A percentile compares a stretch with the other conserved stretches of the same genome.
phyloP scores from a whole-genome alignment of 192 early-diverging fungal genomes.

The Pilaira anomala region DNA sequence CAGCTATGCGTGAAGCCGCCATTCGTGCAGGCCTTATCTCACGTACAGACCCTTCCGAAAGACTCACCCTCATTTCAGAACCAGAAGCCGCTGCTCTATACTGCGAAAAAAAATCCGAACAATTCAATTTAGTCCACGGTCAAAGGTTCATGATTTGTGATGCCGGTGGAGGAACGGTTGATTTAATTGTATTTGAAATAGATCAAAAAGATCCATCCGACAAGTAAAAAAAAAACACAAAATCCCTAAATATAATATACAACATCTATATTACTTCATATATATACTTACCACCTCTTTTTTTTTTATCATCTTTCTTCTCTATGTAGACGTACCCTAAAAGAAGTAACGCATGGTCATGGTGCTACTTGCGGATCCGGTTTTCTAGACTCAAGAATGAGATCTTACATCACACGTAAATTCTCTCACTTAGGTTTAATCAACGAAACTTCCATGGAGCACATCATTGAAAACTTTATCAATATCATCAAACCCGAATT shows the following conservation, averaged over 20 bases:
- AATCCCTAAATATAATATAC: neutral
- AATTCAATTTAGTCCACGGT: constrained; percentile 40
- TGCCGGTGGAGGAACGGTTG: constrained; percentile 54
- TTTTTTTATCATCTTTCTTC: neutral
- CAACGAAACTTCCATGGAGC: constrained; percentile 17
- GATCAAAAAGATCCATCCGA: constrained; percentile 25
- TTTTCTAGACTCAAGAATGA: constrained; percentile 48
- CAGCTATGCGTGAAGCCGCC: constrained; percentile 46
- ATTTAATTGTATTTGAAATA: constrained; percentile 44
- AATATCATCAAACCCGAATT: constrained; percentile 52
- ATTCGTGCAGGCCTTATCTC: constrained; percentile 42
- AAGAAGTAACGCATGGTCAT: constrained; percentile 51
- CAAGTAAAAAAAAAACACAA: neutral
- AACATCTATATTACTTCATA: neutral
- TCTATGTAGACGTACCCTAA: constrained; percentile 38
- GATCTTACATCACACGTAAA: constrained; percentile 40
- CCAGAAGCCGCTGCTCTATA: constrained; percentile 50
- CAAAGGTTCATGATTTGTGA: constrained; percentile 51
- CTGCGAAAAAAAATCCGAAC: constrained; percentile 44
- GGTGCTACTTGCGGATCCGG: constrained; percentile 50
- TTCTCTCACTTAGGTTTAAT: constrained; percentile 35
- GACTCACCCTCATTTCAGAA: constrained; percentile 36
- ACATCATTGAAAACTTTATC: constrained; percentile 46
- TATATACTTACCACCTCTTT: neutral
- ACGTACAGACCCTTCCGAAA: constrained; percentile 39